Percentiles rank a stretch among this genome's conserved stretches.
Conservation (phyloP, 2,329 filamentous ascomycete species). For the Fusarium pseudoanthophilum region DNA sequence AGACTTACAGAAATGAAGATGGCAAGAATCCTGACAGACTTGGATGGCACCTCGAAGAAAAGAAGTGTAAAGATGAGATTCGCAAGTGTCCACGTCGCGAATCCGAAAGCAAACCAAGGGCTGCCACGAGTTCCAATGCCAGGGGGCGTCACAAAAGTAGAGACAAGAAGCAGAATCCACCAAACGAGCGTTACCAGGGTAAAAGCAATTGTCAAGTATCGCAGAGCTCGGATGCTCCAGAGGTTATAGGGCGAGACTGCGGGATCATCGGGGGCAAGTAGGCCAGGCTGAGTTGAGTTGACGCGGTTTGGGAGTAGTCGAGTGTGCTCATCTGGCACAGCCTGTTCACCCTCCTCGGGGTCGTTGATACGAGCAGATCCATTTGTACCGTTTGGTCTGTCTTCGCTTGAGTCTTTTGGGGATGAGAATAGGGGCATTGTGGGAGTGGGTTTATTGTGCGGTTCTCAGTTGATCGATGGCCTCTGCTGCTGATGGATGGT, state of each 20-base stretch:
- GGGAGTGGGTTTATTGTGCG: background rate
- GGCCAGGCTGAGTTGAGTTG: constrained; percentile 56
- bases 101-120: constrained; percentile 91
- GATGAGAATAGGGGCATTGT: constrained; percentile 50
- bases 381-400: constrained; percentile 26
- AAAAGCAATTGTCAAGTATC: constrained; percentile 82
- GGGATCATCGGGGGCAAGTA: constrained; percentile 56
- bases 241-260: constrained; percentile 92
- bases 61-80: constrained; percentile 81
- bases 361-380: constrained; percentile 5
- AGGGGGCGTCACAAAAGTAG: constrained; percentile 89
- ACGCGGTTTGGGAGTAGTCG: constrained; percentile 76
- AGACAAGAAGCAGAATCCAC: constrained; percentile 92
- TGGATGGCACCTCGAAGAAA: constrained; percentile 89
- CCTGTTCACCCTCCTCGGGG: constrained; percentile 42
- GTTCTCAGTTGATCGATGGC: background rate
- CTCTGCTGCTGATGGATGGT: background rate
- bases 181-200: constrained; percentile 82
- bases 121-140: constrained; percentile 87
- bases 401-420: constrained; percentile 40
- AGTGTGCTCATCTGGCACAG: constrained; percentile 63
- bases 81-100: constrained; percentile 79
- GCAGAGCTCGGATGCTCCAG: constrained; percentile 85
- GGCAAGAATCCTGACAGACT: constrained; percentile 78
- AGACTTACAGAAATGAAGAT: constrained; percentile 66